A percentile compares a stretch with the other conserved stretches of the same genome.
phyloP scores from a whole-genome alignment of 371 early-diverging fungal species.

The Apophysomyces sp. region DNA sequence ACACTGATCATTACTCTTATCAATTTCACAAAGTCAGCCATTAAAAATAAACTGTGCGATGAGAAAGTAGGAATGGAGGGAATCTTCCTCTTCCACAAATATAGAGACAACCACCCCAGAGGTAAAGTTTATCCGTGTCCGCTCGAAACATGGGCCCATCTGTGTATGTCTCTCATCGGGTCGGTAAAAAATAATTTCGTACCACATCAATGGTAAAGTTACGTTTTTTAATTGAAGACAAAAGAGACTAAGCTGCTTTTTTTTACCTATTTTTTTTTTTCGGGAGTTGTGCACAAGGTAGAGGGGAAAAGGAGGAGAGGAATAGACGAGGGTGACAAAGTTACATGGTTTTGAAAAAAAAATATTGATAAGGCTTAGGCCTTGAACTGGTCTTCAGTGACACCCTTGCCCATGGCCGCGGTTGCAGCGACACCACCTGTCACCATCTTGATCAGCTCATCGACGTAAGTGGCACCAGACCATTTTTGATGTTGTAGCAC shows the following conservation, averaged over 20 bases:
- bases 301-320: background rate
- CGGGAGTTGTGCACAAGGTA: background rate
- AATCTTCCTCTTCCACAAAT: background rate
- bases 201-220: background rate
- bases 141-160: background rate
- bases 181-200: slow-evolving; percentile 1
- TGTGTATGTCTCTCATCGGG: background rate
- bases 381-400: slow-evolving; percentile 82
- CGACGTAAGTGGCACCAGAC: slow-evolving; percentile 97
- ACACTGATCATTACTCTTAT: background rate
- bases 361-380: slow-evolving; percentile 1
- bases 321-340: background rate
- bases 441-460: slow-evolving; percentile 90
- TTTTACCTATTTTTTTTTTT: background rate
- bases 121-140: background rate
- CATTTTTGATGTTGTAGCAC: slow-evolving; percentile 96
- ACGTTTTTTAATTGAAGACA: slow-evolving; percentile 1
- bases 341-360: background rate
- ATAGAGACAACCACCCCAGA: background rate
- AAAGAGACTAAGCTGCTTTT: background rate
- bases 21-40: background rate
- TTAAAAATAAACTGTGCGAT: background rate
- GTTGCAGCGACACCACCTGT: slow-evolving; percentile 94
- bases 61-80: background rate
- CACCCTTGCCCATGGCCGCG: slow-evolving; percentile 97